Conservation (phyloP, 192 early-diverging fungal genomes). For the Coemansia sp. region DNA sequence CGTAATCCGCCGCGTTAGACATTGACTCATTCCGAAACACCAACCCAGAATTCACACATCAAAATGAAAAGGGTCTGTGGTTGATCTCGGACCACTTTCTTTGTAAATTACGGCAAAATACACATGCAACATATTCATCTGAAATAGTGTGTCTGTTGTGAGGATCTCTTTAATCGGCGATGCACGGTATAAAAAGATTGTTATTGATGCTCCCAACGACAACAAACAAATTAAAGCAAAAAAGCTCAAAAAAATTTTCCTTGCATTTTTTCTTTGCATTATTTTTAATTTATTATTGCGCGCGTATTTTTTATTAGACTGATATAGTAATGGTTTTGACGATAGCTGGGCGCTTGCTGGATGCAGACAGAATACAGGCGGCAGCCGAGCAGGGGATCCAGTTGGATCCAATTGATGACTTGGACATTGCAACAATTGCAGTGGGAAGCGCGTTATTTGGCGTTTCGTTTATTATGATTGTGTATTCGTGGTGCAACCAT, state of each 20-base stretch:
- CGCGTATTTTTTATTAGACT: too few species aligned
- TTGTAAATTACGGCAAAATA: slow-evolving; percentile 6
- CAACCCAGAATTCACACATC: too few species aligned
- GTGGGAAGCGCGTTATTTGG: slow-evolving; percentile 20
- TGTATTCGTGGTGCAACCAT: slow-evolving; percentile 41
- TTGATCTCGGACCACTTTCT: not conserved
- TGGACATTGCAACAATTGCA: slow-evolving; percentile 21
- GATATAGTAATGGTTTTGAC: not conserved
- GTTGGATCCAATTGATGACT: slow-evolving; percentile 13
- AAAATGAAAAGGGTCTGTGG: too few species aligned
- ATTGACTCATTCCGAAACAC: too few species aligned
- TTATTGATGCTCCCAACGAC: too few species aligned
- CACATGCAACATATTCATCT: not conserved
- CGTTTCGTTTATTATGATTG: slow-evolving; percentile 24
- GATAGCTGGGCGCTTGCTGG: not conserved
- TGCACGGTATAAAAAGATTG: too few species aligned
- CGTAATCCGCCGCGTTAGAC: too few species aligned
- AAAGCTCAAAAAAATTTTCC: not conserved
- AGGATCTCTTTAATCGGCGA: too few species aligned
- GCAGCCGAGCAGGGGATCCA: slow-evolving; percentile 4
- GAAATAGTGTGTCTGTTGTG: slow-evolving; percentile 3
- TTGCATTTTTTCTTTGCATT: not conserved
- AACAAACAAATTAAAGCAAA: not conserved
- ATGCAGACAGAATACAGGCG: slow-evolving; percentile 1
- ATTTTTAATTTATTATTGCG: slow-evolving; percentile 3